phyloP scores from a whole-genome alignment of 495 filamentous ascomycete species.

The Cetradonia linearis region DNA sequence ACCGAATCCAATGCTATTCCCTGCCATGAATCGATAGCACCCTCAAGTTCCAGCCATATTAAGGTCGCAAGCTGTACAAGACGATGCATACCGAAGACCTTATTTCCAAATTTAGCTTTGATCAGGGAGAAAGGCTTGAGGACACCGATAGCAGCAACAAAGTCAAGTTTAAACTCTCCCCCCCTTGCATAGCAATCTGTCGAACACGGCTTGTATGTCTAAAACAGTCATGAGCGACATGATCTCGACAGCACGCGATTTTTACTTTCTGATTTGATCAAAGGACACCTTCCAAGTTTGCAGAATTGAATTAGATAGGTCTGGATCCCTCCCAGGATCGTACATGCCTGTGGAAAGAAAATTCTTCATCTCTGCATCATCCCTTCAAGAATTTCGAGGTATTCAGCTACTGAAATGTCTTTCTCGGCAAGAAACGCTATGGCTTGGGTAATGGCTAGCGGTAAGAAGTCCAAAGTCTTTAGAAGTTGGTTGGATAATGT shows the following conservation, averaged over 20 bases:
- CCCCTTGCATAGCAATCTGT: conserved; percentile 11
- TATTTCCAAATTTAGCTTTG: background rate
- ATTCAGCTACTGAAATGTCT: conserved; percentile 20
- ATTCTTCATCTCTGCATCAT: conserved; percentile 29
- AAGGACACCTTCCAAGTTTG: conserved; percentile 43
- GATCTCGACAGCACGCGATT: conserved; percentile 32
- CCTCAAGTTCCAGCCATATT: conserved; percentile 34
- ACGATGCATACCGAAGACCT: conserved; percentile 36
- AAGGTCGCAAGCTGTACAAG: conserved; percentile 38
- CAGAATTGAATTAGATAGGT: conserved; percentile 32
- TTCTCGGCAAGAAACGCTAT: conserved; percentile 40
- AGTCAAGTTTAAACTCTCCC: background rate
- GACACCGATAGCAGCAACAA: background rate
- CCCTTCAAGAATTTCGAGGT: conserved; percentile 29
- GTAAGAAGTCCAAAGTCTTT: conserved; percentile 32
- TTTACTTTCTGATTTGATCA: conserved; percentile 30
- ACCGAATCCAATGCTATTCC: conserved; percentile 27
- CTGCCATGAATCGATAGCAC: conserved; percentile 32
- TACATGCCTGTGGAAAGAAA: conserved; percentile 34
- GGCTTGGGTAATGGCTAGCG: conserved; percentile 41
- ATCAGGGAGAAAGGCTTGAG: background rate
- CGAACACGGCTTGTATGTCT: conserved; percentile 36
- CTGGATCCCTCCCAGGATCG: conserved; percentile 32
- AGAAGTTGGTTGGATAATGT: conserved; percentile 27
- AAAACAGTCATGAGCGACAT: conserved; percentile 37